A percentile compares a stretch with the other conserved stretches of the same genome.
phyloP scores from a whole-genome alignment of 352 stramenopile species.

The Bremia lactucae region DNA sequence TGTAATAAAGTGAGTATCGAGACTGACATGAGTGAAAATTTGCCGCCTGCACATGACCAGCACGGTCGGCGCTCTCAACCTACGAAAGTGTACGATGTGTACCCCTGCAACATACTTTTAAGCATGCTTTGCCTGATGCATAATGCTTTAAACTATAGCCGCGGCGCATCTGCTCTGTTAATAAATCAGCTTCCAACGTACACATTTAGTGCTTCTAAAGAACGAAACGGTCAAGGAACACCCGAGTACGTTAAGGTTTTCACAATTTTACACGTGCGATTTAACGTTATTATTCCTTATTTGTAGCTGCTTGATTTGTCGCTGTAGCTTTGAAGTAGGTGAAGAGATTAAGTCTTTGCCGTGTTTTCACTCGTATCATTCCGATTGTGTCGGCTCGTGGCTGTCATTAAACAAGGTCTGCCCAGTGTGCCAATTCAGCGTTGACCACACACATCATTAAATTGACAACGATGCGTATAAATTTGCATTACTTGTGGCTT shows the following conservation, averaged over 20 bases:
- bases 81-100: constrained; percentile 22
- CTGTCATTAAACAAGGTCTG: constrained; percentile 88
- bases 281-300: not conserved
- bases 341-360: constrained; percentile 90
- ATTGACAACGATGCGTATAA: not conserved
- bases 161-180: constrained; percentile 42
- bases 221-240: constrained; percentile 24
- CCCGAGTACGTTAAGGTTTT: constrained; percentile 70
- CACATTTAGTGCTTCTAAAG: constrained; percentile 49
- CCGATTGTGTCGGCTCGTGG: constrained; percentile 89
- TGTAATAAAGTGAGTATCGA: constrained; percentile 43
- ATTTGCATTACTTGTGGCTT: not conserved
- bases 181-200: constrained; percentile 80
- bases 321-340: constrained; percentile 79
- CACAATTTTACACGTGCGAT: not conserved
- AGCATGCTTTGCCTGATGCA: constrained; percentile 10
- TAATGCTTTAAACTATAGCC: constrained; percentile 20
- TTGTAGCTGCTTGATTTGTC: constrained; percentile 87
- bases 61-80: constrained; percentile 11
- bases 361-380: constrained; percentile 91
- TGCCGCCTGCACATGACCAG: constrained; percentile 14
- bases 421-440: constrained; percentile 81
- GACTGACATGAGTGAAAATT: constrained; percentile 24
- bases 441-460: constrained; percentile 37
- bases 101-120: too few species aligned